Conservation (phyloP, 805 yeast species). For the Debaryomyces castellii region DNA sequence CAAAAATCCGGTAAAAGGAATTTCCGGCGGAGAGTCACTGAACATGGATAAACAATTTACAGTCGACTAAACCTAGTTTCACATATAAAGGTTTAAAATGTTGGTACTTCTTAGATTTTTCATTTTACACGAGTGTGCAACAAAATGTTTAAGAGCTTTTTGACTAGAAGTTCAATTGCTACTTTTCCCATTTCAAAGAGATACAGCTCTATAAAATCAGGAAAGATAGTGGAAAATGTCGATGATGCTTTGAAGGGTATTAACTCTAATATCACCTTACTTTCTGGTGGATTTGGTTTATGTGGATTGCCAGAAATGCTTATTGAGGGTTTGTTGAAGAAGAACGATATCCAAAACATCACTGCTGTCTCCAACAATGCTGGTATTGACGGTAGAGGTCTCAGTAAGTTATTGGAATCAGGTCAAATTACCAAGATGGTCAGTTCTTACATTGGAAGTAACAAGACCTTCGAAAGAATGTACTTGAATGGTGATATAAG, state of each 20-base stretch:
- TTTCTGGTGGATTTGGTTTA: constrained; percentile 52
- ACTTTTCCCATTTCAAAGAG: background rate
- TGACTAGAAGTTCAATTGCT: background rate
- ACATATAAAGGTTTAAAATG: constrained; percentile 1
- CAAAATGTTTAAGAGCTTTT: background rate
- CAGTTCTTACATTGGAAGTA: constrained; percentile 47
- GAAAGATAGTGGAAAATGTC: constrained; percentile 15
- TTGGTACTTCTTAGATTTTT: background rate
- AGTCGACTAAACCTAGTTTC: background rate
- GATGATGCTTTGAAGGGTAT: constrained; percentile 33
- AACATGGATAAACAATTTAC: background rate
- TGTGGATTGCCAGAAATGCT: constrained; percentile 49
- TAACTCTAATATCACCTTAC: constrained; percentile 27
- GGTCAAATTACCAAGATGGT: constrained; percentile 47
- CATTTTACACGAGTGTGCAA: background rate
- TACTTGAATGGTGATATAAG: constrained; percentile 45
- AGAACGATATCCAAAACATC: constrained; percentile 32
- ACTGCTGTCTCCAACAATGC: constrained; percentile 51
- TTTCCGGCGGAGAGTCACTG: background rate
- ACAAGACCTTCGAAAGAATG: constrained; percentile 38
- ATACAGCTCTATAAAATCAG: background rate
- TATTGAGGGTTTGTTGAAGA: constrained; percentile 34
- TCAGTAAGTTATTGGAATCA: constrained; percentile 37
- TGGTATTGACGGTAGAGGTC: constrained; percentile 45
- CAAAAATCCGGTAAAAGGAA: background rate